phyloP scores from a whole-genome alignment of 345 rosid genomes.

The Populus simonii region DNA sequence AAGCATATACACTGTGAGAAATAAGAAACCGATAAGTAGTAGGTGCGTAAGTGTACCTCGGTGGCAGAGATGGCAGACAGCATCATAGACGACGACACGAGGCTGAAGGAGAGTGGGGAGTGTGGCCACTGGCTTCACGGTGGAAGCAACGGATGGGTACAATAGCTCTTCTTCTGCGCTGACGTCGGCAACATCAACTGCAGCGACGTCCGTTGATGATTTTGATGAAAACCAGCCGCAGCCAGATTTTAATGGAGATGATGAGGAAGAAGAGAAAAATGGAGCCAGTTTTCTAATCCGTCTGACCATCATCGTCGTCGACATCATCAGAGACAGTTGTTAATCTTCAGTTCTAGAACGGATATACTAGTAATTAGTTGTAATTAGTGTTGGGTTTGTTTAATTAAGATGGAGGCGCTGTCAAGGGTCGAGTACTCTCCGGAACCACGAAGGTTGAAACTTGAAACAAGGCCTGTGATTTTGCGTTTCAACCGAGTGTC shows the following conservation, averaged over 20 bases:
- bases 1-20: neutral
- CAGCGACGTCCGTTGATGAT: slow-evolving; percentile 26
- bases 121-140: slow-evolving; percentile 27
- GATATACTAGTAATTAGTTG: no score
- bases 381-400: no score
- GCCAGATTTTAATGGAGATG: slow-evolving; percentile 17
- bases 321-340: neutral
- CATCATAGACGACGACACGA: slow-evolving; percentile 85
- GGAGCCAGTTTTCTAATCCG: neutral
- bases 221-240: no score
- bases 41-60: slow-evolving; percentile 43
- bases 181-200: slow-evolving; percentile 36
- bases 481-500: no score
- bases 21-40: neutral
- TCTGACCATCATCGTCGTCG: neutral
- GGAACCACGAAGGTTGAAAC: no score
- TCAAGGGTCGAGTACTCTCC: no score
- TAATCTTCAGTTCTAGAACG: no score
- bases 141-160: slow-evolving; percentile 35
- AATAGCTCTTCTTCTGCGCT: slow-evolving; percentile 28
- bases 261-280: neutral
- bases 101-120: slow-evolving; percentile 67
- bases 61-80: slow-evolving; percentile 97
- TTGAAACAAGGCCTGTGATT: no score
- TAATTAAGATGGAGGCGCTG: no score